Evolutionary conservation across 2,329 filamentous ascomycete species (phyloP).

Genomic region (Diaporthe capsici): DNA sequence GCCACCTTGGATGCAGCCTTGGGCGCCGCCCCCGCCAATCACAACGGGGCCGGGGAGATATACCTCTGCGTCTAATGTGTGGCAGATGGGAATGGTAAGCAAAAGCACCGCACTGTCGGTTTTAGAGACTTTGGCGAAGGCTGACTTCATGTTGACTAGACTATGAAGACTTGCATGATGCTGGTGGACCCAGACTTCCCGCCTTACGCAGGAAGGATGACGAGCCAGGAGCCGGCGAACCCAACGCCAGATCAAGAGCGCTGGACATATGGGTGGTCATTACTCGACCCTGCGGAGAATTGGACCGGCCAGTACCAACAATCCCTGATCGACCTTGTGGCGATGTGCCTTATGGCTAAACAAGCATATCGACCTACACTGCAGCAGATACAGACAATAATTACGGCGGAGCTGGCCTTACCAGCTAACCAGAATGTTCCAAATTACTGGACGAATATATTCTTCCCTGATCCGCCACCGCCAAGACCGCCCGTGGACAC

Average conservation of each 20-base stretch:
- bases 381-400: neutral
- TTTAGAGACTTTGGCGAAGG: no score
- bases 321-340: neutral
- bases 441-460: neutral
- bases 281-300: neutral
- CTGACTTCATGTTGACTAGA: neutral
- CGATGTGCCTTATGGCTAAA: conserved; percentile 17
- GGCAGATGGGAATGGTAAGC: conserved; percentile 34
- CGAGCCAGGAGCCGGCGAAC: neutral
- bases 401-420: neutral
- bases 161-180: conserved; percentile 22
- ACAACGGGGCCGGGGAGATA: conserved; percentile 12
- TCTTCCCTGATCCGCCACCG: neutral
- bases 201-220: conserved; percentile 11
- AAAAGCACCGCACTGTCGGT: neutral
- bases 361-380: conserved; percentile 20
- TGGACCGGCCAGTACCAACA: neutral
- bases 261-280: conserved; percentile 24
- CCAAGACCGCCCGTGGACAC: neutral
- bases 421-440: neutral
- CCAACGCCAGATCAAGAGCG: neutral
- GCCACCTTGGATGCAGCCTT: conserved; percentile 17
- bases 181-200: neutral
- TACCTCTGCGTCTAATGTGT: conserved; percentile 28
- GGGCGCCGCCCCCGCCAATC: conserved; percentile 17